A percentile compares a stretch with the other conserved stretches of the same genome.
Evolutionary conservation across 768 basidiomycete genomes (phyloP).

Genomic region (Rickenella mellea): DNA sequence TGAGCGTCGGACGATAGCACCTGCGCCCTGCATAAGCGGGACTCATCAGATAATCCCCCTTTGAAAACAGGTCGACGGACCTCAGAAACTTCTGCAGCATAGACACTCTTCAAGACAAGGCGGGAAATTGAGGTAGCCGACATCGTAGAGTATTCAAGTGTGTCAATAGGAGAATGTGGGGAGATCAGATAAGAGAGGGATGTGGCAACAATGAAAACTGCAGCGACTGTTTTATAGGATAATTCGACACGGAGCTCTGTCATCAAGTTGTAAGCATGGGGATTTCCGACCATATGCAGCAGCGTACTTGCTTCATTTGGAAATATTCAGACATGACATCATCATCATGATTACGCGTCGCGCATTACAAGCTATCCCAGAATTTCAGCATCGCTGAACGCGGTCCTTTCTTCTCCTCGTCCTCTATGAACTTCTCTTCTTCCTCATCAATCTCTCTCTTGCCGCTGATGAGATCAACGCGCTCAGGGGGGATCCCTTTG

Average conservation of each 20-base stretch:
- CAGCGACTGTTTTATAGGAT: too few relatives aligned
- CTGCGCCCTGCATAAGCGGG: slow-evolving; percentile 46
- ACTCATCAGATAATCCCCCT: slow-evolving; percentile 2
- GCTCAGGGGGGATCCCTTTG: slow-evolving; percentile 26
- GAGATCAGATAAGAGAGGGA: too few relatives aligned
- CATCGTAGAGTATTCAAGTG: not conserved
- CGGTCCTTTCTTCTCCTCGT: slow-evolving; percentile 25
- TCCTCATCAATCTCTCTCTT: slow-evolving; percentile 54
- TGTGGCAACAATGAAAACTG: too few relatives aligned
- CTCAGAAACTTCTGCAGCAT: slow-evolving; percentile 68
- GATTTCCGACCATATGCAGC: too few relatives aligned
- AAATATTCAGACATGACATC: too few relatives aligned
- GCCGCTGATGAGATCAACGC: slow-evolving; percentile 54
- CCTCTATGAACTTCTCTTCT: slow-evolving; percentile 39
- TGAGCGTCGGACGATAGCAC: slow-evolving; percentile 75
- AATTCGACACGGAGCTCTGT: too few relatives aligned
- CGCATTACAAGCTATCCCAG: too few relatives aligned
- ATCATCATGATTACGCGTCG: too few relatives aligned
- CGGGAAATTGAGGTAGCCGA: slow-evolving; percentile 39
- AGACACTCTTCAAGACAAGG: slow-evolving; percentile 63
- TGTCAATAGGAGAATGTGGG: not conserved
- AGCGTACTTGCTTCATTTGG: too few relatives aligned
- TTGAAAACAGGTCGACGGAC: slow-evolving; percentile 21
- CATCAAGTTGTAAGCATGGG: too few relatives aligned
- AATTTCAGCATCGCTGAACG: too few relatives aligned